phyloP scores from a whole-genome alignment of 1,284 basidiomycete species.

The Puccinia hordei region DNA sequence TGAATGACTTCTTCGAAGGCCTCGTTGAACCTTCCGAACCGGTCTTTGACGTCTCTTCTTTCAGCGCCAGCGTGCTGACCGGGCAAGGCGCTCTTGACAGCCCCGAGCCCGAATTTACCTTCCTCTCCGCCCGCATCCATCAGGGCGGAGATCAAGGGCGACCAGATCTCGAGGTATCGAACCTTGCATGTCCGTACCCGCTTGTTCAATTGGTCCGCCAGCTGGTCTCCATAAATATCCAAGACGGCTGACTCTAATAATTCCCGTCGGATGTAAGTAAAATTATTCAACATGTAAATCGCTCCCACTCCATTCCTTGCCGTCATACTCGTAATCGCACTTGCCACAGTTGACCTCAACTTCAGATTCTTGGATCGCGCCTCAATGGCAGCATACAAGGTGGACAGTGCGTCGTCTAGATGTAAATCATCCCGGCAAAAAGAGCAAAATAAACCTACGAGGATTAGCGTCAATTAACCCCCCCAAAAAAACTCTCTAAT shows the following conservation, averaged over 20 bases:
- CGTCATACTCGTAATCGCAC: conserved; percentile 40
- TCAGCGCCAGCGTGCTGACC: conserved; percentile 52
- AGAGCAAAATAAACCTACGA: background rate
- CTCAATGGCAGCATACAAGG: conserved; percentile 39
- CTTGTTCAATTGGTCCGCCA: conserved; percentile 57
- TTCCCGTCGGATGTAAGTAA: conserved; percentile 56
- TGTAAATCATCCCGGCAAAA: background rate
- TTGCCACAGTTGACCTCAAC: conserved; percentile 16
- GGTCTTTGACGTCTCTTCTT: conserved; percentile 56
- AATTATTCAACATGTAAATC: conserved; percentile 58
- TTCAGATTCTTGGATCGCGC: conserved; percentile 46
- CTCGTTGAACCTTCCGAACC: conserved; percentile 57
- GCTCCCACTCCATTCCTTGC: conserved; percentile 53
- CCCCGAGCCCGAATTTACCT: conserved; percentile 45
- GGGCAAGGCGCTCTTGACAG: conserved; percentile 52
- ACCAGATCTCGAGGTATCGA: conserved; percentile 57
- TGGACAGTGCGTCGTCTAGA: conserved; percentile 43
- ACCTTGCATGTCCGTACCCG: conserved; percentile 56
- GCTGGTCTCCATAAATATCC: conserved; percentile 54
- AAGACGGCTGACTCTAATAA: conserved; percentile 54
- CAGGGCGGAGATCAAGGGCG: conserved; percentile 56
- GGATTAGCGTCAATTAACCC: background rate
- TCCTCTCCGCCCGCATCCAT: conserved; percentile 57
- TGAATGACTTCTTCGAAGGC: conserved; percentile 57
- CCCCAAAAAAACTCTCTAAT: background rate